Percentiles rank a stretch among this genome's conserved stretches.
Evolutionary conservation across 768 basidiomycete species (phyloP).

Genomic region (Cantharellus cinnabarinus): DNA sequence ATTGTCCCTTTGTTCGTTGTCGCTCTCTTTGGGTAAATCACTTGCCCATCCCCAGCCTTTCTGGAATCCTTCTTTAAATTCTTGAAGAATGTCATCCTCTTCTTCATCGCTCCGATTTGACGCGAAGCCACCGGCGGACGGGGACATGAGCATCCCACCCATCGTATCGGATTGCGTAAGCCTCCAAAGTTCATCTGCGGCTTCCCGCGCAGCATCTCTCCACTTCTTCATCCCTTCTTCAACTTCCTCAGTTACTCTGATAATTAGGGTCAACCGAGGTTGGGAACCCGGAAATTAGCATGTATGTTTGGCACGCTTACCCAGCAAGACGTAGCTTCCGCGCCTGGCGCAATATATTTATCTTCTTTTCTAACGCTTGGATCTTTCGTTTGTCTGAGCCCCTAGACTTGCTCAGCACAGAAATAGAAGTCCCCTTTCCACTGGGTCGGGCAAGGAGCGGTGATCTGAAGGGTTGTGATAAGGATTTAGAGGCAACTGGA

Average conservation of each 20-base stretch:
- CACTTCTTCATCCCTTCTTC: slow-evolving; percentile 3
- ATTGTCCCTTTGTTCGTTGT: neutral
- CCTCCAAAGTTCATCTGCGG: slow-evolving; percentile 7
- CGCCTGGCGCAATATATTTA: slow-evolving; percentile 6
- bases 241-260: slow-evolving; percentile 1
- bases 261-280: neutral
- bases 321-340: slow-evolving; percentile 1
- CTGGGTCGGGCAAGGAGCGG: neutral
- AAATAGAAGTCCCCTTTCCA: neutral
- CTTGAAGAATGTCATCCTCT: neutral
- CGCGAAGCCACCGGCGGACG: neutral
- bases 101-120: neutral
- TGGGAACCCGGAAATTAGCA: neutral
- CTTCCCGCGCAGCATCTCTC: slow-evolving; percentile 7
- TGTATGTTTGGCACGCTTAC: neutral
- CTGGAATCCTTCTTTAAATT: neutral
- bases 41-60: neutral
- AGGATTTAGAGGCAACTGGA: neutral
- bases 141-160: neutral
- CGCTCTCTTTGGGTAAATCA: neutral
- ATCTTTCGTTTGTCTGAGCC: neutral
- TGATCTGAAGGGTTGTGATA: slow-evolving; percentile 5
- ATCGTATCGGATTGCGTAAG: neutral
- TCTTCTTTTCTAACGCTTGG: slow-evolving; percentile 2
- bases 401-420: neutral